A percentile compares a stretch with the other conserved stretches of the same genome.
phyloP scores from a whole-genome alignment of 1,284 basidiomycete species.

The Trichosporon inkin region DNA sequence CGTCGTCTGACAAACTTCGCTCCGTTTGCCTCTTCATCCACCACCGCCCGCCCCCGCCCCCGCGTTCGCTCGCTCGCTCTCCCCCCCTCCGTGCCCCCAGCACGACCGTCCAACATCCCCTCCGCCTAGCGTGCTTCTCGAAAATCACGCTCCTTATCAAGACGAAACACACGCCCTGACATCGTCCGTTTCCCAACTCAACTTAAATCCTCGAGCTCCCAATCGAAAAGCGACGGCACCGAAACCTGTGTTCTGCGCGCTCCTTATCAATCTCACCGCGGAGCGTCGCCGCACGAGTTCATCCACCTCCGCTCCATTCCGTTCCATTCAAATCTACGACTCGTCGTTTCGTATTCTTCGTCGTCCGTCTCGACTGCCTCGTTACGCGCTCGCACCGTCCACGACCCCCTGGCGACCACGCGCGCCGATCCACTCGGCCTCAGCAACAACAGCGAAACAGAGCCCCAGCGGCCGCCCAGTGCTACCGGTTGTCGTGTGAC shows the following conservation, averaged over 20 bases:
- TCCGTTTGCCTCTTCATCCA: too few relatives aligned
- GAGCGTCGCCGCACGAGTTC: background rate
- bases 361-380: too few relatives aligned
- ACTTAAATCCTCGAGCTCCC: conserved; percentile 1
- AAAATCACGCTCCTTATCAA: conserved; percentile 1
- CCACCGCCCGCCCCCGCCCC: background rate
- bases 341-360: too few relatives aligned
- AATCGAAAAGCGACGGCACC: background rate
- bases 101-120: background rate
- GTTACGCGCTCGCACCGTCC: too few relatives aligned
- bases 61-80: background rate
- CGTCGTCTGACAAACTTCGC: too few relatives aligned
- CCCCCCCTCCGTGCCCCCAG: background rate
- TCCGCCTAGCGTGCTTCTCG: conserved; percentile 1
- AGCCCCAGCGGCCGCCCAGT: background rate
- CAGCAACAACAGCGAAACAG: background rate
- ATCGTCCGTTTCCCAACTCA: background rate
- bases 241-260: background rate
- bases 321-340: too few relatives aligned
- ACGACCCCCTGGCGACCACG: too few relatives aligned
- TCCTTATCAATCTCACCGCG: background rate
- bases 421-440: background rate
- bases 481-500: background rate
- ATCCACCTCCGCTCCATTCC: too few relatives aligned
- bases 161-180: conserved; percentile 7